phyloP scores from a whole-genome alignment of 2,329 filamentous ascomycete genomes.

The Claviceps purpurea region DNA sequence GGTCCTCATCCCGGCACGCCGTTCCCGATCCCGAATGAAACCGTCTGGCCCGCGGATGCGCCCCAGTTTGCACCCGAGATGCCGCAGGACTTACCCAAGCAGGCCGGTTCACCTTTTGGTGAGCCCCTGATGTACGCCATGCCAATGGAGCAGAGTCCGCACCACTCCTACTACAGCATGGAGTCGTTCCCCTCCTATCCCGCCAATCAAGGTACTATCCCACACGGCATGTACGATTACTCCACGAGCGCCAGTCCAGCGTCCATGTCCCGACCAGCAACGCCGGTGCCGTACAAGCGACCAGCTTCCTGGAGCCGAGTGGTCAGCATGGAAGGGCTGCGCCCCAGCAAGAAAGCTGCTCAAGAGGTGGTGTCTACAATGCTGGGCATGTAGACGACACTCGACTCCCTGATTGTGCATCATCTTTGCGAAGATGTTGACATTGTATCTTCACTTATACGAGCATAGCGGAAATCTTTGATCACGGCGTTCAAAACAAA shows the following conservation, averaged over 20 bases:
- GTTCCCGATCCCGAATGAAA: constrained; percentile 25
- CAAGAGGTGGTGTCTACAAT: constrained; percentile 13
- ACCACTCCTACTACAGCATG: constrained; percentile 14
- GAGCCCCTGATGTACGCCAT: constrained; percentile 18
- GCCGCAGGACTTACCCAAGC: constrained; percentile 14
- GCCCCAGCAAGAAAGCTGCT: constrained; percentile 22
- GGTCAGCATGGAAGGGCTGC: constrained; percentile 23
- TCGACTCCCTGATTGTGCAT: not conserved
- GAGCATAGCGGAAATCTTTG: no score
- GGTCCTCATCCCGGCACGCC: constrained; percentile 29
- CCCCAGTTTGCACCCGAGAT: constrained; percentile 26
- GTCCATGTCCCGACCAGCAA: constrained; percentile 20
- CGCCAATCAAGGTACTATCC: constrained; percentile 7
- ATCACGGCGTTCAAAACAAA: no score
- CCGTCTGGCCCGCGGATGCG: constrained; percentile 23
- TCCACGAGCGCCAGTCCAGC: constrained; percentile 13
- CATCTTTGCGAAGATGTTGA: not conserved
- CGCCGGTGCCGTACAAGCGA: constrained; percentile 25
- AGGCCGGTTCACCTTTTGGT: constrained; percentile 20
- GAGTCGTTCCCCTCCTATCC: constrained; percentile 8
- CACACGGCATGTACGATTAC: constrained; percentile 13
- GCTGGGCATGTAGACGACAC: constrained; percentile 12
- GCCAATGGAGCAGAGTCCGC: constrained; percentile 18
- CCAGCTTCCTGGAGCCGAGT: constrained; percentile 26
- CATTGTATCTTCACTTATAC: not conserved